phyloP scores from a whole-genome alignment of 1,284 basidiomycete genomes.

The Agroathelia rolfsii region DNA sequence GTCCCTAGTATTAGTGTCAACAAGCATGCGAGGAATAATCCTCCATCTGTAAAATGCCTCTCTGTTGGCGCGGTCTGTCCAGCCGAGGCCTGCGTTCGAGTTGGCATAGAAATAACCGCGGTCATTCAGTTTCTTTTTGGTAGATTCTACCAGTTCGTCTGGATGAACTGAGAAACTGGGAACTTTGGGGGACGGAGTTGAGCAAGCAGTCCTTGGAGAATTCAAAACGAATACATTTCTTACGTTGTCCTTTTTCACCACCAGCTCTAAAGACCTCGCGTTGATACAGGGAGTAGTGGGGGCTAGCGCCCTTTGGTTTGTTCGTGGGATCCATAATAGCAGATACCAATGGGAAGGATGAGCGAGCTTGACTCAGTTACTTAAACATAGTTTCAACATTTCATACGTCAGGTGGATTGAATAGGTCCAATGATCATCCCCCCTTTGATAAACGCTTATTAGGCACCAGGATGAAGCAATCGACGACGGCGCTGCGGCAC shows the following conservation, averaged over 20 bases:
- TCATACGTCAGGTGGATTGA: too few species aligned
- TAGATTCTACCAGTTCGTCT: constrained; percentile 38
- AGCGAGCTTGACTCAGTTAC: too few species aligned
- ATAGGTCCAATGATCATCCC: too few species aligned
- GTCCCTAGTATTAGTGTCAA: constrained; percentile 47
- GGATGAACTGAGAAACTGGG: constrained; percentile 34
- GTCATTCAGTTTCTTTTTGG: constrained; percentile 40
- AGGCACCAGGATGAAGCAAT: too few species aligned
- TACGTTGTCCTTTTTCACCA: constrained; percentile 29
- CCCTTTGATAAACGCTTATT: too few species aligned
- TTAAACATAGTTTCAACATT: too few species aligned
- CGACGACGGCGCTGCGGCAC: too few species aligned
- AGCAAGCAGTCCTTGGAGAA: background rate
- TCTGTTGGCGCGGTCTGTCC: constrained; percentile 45
- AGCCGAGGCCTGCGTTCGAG: constrained; percentile 46
- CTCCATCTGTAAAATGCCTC: constrained; percentile 41
- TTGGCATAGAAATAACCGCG: constrained; percentile 46
- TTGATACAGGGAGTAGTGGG: constrained; percentile 47
- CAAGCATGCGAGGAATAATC: constrained; percentile 49
- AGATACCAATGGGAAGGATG: too few species aligned
- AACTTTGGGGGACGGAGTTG: constrained; percentile 13
- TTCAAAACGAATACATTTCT: too few species aligned
- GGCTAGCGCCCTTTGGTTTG: constrained; percentile 40
- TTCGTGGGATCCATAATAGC: constrained; percentile 49
- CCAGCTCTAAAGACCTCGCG: constrained; percentile 41